phyloP scores from a whole-genome alignment of 257 asterid genomes.

The Capsicum baccatum region DNA sequence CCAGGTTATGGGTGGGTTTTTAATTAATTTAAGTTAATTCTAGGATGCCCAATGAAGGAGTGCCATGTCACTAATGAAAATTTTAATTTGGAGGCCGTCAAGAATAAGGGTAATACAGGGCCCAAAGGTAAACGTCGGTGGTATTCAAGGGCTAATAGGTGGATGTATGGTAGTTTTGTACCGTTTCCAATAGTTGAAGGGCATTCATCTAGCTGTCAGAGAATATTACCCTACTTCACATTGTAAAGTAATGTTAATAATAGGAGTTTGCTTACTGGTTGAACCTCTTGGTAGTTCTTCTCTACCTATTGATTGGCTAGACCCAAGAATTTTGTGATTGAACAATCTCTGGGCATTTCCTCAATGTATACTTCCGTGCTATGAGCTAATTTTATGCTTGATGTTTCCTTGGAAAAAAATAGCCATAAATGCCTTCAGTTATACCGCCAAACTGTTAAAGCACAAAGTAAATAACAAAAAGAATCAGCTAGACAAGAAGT shows the following conservation, averaged over 20 bases:
- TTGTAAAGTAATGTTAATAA: background rate
- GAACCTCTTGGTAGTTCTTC: background rate
- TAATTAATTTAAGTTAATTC: no score
- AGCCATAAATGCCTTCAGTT: background rate
- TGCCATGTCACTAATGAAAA: no score
- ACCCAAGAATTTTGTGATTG: background rate
- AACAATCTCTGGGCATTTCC: background rate
- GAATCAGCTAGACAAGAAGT: background rate
- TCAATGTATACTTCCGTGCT: background rate
- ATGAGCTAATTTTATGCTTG: background rate
- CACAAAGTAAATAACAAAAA: background rate
- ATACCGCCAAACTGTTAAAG: background rate
- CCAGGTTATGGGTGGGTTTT: no score
- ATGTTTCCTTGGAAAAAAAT: background rate
- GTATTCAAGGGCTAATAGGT: no score
- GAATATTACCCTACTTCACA: conserved; percentile 2
- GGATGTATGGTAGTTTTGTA: no score
- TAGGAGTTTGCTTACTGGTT: conserved; percentile 8
- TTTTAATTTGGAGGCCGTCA: no score
- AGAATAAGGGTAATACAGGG: no score
- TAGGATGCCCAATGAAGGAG: no score
- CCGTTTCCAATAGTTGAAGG: no score
- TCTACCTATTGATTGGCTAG: background rate
- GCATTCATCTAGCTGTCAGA: background rate
- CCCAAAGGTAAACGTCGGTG: no score